Evolutionary conservation across 352 stramenopile species (phyloP), one percentile per base, ranked within the genome.

Genomic region (Phytopythium litorale): DNA sequence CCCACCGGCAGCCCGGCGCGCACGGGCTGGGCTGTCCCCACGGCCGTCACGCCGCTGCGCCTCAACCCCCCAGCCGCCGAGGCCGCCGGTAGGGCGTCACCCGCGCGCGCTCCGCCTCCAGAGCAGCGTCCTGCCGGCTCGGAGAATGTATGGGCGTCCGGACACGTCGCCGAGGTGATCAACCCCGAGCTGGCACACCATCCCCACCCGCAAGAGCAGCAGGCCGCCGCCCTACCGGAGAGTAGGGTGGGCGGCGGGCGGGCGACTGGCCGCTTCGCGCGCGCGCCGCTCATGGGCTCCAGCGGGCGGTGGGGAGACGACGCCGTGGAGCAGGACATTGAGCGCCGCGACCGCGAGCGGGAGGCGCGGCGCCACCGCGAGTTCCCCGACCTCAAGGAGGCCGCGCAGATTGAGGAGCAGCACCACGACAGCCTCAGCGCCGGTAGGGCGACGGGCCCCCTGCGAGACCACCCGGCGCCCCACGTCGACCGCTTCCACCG

Each of bases 291-390:
- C 4, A 6, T 54, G 15, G 15, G 4, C 7, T 73, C 23, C 51
- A 76, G 72, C 6, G 80, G 81, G 1, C 78, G 80, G 4, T 93
- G 84, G 84, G 81, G 81, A 13, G 84, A 90, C 53, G 84, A 93
- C n/a, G 80, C 76, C 0, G 76, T 91, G 7, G 81, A 91, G 53
- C 65, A 87, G 21, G 81, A 92, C 58, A 79, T 89, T 45, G 59
- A 57, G 6, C 69, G 67, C 5, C 71, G 66, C 12, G 70, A 76
- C 28, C 58, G 71, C 25, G 46, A 66, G 28, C 66, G 67, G 18
- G 58, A 71, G 21, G 53, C 51, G 40, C 65, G 76, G 40, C 64
- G 66, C 13, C 58, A 79, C 7, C 63, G 56, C 7, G 70, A 89
- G 12, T 86, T 87, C 48, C 73, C 74, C 1, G 64, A 78, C 50